phyloP scores from a whole-genome alignment of 1,284 basidiomycete genomes.

The Pyrrhoderma noxium region DNA sequence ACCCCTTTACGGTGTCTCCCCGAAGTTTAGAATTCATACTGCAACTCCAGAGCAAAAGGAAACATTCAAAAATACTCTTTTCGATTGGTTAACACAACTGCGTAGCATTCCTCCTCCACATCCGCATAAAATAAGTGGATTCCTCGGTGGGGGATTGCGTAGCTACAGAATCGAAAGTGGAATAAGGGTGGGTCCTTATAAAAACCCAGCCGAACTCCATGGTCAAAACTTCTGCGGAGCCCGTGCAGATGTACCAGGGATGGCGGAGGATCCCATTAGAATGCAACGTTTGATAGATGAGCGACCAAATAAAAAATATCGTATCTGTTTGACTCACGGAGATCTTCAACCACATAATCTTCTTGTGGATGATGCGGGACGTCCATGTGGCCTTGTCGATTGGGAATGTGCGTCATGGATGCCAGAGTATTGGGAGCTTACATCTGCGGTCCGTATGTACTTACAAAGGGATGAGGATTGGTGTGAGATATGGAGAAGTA shows the following conservation, averaged over 20 bases:
- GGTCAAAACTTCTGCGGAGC: neutral
- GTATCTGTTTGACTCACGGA: conserved; percentile 18
- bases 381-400: conserved; percentile 18
- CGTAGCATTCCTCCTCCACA: conserved; percentile 9
- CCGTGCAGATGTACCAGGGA: neutral
- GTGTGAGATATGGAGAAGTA: neutral
- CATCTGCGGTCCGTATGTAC: neutral
- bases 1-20: neutral
- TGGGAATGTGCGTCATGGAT: conserved; percentile 20
- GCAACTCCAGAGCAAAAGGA: conserved; percentile 1
- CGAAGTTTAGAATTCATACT: neutral
- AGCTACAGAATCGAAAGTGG: neutral
- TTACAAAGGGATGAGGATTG: neutral
- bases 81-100: conserved; percentile 1
- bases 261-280: neutral
- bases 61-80: conserved; percentile 14
- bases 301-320: conserved; percentile 4
- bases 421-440: conserved; percentile 20
- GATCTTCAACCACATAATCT: conserved; percentile 19
- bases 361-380: conserved; percentile 16
- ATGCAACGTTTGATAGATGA: neutral
- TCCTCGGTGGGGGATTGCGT: conserved; percentile 6
- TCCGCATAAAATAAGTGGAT: conserved; percentile 7
- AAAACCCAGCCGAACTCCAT: neutral
- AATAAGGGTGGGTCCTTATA: neutral